Conservation (phyloP, 805 yeast genomes). For the Starmerella cellae region DNA sequence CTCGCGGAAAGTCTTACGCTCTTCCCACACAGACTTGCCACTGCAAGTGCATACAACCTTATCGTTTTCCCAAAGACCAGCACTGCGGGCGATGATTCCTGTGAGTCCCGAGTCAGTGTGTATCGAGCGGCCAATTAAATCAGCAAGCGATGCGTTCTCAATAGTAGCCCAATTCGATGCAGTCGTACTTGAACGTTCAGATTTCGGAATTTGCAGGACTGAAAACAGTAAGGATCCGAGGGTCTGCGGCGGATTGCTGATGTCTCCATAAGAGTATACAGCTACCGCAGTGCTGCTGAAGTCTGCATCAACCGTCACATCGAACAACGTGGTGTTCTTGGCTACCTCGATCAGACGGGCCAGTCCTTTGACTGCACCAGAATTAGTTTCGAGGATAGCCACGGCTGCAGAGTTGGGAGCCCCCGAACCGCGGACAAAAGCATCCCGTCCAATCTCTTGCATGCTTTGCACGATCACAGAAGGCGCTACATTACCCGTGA, state of each 20-base stretch:
- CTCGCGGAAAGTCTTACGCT: constrained; percentile 43
- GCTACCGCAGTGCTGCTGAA: constrained; percentile 41
- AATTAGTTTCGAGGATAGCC: constrained; percentile 62
- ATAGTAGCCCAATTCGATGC: constrained; percentile 11
- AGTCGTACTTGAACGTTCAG: not conserved
- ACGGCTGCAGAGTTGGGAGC: constrained; percentile 81
- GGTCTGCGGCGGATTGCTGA: constrained; percentile 38
- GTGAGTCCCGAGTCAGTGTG: constrained; percentile 30
- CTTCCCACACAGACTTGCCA: constrained; percentile 95
- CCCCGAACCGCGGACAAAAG: constrained; percentile 86
- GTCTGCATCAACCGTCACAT: constrained; percentile 45
- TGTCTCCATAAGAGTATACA: constrained; percentile 58
- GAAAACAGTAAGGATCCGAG: constrained; percentile 20
- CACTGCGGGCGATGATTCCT: constrained; percentile 91
- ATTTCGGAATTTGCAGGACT: not conserved
- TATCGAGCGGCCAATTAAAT: constrained; percentile 20
- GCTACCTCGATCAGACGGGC: constrained; percentile 68
- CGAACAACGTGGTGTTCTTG: constrained; percentile 46
- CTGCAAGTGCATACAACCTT: constrained; percentile 88
- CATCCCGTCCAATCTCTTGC: constrained; percentile 69
- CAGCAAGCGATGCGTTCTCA: constrained; percentile 4
- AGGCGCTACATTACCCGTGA: constrained; percentile 63
- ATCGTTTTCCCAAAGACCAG: constrained; percentile 94
- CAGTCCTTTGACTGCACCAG: constrained; percentile 65
- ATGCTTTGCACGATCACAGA: constrained; percentile 55